Conservation (phyloP, 805 yeast species). For the Wickerhamiella parazyma region DNA sequence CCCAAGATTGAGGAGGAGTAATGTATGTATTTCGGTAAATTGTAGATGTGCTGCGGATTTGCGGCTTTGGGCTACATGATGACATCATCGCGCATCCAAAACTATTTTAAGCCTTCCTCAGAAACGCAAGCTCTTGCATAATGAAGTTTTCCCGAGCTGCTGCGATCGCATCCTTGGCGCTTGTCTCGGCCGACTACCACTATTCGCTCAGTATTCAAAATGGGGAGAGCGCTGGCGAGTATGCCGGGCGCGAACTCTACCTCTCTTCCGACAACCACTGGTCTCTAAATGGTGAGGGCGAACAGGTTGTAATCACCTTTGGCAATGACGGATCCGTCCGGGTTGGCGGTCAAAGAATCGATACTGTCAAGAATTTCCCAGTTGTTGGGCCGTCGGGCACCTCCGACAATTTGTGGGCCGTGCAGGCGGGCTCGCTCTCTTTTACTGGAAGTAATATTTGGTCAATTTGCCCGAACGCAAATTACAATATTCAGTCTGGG, state of each 20-base stretch:
- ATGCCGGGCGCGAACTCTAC: background rate
- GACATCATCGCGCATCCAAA: background rate
- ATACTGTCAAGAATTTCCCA: background rate
- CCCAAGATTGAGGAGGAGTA: conserved; percentile 78
- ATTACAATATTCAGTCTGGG: background rate
- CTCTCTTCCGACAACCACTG: background rate
- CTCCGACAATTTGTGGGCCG: background rate
- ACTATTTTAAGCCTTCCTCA: background rate
- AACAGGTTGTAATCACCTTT: background rate
- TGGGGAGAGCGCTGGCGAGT: background rate
- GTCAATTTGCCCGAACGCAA: background rate
- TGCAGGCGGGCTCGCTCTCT: background rate
- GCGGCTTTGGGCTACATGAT: background rate
- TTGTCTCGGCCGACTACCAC: background rate
- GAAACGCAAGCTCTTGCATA: background rate
- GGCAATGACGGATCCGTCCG: background rate
- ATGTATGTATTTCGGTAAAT: background rate
- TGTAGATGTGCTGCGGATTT: background rate
- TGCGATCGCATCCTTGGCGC: background rate
- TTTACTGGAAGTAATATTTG: background rate
- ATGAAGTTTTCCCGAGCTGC: background rate
- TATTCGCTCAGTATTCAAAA: background rate
- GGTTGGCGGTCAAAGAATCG: background rate
- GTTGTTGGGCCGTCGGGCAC: background rate
- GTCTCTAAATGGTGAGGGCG: background rate